Evolutionary conservation across 1,284 basidiomycete species (phyloP).

Genomic region (Schizophyllum amplum): DNA sequence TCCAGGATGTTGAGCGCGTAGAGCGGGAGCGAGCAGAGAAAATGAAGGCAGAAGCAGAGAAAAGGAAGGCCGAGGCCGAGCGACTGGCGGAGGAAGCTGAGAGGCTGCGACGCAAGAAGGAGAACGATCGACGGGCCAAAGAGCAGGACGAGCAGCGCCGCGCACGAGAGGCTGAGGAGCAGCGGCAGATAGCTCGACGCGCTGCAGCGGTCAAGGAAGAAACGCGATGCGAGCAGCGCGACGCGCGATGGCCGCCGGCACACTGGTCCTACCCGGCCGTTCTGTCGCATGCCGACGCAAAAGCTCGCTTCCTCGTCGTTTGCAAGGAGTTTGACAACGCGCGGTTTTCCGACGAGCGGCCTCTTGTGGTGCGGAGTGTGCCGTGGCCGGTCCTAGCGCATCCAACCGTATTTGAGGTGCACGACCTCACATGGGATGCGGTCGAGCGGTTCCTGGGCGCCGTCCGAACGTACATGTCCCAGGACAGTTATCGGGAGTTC

Average conservation of each 20-base stretch:
- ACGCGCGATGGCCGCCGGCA: not conserved
- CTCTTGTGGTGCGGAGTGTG: not conserved
- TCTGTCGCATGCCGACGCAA: not conserved
- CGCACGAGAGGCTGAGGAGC: not conserved
- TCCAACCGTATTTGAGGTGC: not conserved
- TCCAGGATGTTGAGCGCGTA: not conserved
- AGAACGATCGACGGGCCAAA: not conserved
- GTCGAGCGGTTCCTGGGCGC: not conserved
- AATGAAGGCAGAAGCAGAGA: not conserved
- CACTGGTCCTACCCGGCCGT: not conserved
- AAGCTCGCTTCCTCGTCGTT: not conserved
- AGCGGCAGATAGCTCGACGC: not conserved
- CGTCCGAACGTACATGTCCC: not conserved
- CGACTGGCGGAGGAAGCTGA: not conserved
- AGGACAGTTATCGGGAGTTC: not conserved
- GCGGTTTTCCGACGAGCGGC: not conserved
- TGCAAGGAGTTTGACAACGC: not conserved
- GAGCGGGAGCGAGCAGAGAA: not conserved
- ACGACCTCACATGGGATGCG: not conserved
- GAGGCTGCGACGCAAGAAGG: not conserved
- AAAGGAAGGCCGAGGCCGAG: not conserved
- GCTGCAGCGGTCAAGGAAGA: not conserved
- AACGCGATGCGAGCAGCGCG: not conserved
- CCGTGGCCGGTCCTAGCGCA: not conserved
- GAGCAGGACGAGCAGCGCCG: not conserved